Conservation (phyloP, 352 stramenopile genomes). For the Globisporangium recalcitrans region DNA sequence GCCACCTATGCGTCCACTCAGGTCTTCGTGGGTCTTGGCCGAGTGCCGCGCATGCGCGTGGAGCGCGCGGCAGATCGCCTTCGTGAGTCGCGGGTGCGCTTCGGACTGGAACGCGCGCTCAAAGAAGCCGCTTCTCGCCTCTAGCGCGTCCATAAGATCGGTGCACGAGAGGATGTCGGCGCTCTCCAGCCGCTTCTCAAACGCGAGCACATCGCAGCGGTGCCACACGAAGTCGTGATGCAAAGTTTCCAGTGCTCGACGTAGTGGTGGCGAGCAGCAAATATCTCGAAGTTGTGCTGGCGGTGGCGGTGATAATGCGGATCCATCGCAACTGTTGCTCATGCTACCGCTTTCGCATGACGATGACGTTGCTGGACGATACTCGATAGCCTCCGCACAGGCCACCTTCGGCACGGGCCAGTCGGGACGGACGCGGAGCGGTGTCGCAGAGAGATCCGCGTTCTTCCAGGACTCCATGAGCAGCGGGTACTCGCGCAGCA, state of each 20-base stretch:
- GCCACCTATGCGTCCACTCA: background rate
- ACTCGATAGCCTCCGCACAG: conserved; percentile 19
- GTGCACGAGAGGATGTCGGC: conserved; percentile 38
- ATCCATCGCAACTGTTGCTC: background rate
- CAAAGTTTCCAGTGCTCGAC: conserved; percentile 25
- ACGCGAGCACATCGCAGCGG: conserved; percentile 22
- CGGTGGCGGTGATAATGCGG: background rate
- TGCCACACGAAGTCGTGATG: conserved; percentile 47
- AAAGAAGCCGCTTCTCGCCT: conserved; percentile 27
- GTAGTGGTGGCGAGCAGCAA: conserved; percentile 25
- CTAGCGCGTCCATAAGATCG: conserved; percentile 28
- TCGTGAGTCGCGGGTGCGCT: conserved; percentile 44
- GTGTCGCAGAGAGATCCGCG: conserved; percentile 7
- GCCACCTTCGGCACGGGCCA: conserved; percentile 31
- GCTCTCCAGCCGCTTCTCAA: conserved; percentile 31
- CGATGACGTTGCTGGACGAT: background rate
- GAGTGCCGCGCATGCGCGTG: conserved; percentile 7
- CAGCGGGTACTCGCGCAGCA: conserved; percentile 49
- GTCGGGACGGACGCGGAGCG: conserved; percentile 25
- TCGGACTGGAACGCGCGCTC: conserved; percentile 45
- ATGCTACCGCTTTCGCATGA: background rate
- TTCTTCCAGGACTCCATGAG: conserved; percentile 58
- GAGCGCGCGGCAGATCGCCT: conserved; percentile 35
- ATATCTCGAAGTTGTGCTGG: conserved; percentile 14
- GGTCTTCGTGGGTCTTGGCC: conserved; percentile 6